Evolutionary conservation across 371 early-diverging fungal genomes (phyloP).

Genomic region (Entomophthora muscae): DNA sequence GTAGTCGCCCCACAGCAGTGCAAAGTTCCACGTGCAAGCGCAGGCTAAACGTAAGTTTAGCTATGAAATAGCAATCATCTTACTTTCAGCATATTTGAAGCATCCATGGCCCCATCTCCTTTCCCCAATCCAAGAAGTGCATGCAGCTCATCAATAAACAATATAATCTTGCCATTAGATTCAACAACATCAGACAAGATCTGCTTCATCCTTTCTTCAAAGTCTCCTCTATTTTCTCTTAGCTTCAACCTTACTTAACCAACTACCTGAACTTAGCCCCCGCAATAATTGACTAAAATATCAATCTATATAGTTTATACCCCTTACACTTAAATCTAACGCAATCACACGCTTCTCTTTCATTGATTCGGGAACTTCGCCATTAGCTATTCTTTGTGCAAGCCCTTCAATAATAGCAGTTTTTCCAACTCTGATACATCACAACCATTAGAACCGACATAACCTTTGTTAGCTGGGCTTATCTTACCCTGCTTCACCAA

Average conservation of each 20-base stretch:
- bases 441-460: too few species aligned
- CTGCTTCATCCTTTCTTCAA: conserved; percentile 65
- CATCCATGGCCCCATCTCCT: conserved; percentile 56
- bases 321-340: conserved; percentile 46
- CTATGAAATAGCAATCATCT: conserved; percentile 1
- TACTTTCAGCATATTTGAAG: conserved; percentile 63
- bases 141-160: conserved; percentile 82
- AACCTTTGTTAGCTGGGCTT: conserved; percentile 3
- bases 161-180: conserved; percentile 48
- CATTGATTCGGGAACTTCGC: conserved; percentile 60
- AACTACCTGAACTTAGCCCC: conserved; percentile 50
- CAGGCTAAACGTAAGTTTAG: conserved; percentile 26
- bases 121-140: conserved; percentile 61
- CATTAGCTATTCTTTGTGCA: conserved; percentile 63
- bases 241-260: not conserved
- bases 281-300: conserved; percentile 41
- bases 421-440: conserved; percentile 33
- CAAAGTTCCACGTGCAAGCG: conserved; percentile 58
- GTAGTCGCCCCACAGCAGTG: conserved; percentile 83
- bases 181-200: conserved; percentile 54
- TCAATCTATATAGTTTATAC: not conserved
- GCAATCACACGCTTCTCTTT: conserved; percentile 54
- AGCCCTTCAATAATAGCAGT: conserved; percentile 50
- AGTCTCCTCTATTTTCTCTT: conserved; percentile 39
- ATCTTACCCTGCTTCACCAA: conserved; percentile 53